Evolutionary conservation across 768 basidiomycete species (phyloP).

Genomic region (Cyclocybe cylindracea): DNA sequence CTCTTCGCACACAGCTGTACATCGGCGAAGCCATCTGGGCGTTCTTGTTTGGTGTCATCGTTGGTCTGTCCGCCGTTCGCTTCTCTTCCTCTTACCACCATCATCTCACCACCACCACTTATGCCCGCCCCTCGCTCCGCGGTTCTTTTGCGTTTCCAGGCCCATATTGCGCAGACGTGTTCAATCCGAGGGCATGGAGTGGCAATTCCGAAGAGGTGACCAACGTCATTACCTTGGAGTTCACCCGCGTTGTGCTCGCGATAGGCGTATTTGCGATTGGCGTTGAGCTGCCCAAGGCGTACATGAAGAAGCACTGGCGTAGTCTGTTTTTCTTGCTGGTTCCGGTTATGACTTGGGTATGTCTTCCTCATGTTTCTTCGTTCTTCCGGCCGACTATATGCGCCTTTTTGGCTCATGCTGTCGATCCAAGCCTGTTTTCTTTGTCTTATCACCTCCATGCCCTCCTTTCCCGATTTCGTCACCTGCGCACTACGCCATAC

Average conservation of each 20-base stretch:
- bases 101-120: slow-evolving; percentile 7
- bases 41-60: slow-evolving; percentile 89
- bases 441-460: neutral
- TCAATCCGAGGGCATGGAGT: slow-evolving; percentile 82
- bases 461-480: slow-evolving; percentile 3
- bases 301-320: slow-evolving; percentile 92
- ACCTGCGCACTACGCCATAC: neutral
- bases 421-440: no score
- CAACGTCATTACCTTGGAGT: slow-evolving; percentile 87
- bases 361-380: slow-evolving; percentile 25
- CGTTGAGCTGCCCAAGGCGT: slow-evolving; percentile 95
- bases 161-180: slow-evolving; percentile 79
- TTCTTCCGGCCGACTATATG: neutral
- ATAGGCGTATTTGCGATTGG: slow-evolving; percentile 98
- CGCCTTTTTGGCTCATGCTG: no score
- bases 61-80: slow-evolving; percentile 49
- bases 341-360: slow-evolving; percentile 83
- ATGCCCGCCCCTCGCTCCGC: neutral
- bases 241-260: slow-evolving; percentile 90
- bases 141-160: slow-evolving; percentile 39
- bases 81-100: neutral
- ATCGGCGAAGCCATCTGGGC: slow-evolving; percentile 97
- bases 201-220: slow-evolving; percentile 42
- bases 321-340: slow-evolving; percentile 82
- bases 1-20: slow-evolving; percentile 56